phyloP scores from a whole-genome alignment of 2,329 filamentous ascomycete genomes.

The Ascochyta pisi region DNA sequence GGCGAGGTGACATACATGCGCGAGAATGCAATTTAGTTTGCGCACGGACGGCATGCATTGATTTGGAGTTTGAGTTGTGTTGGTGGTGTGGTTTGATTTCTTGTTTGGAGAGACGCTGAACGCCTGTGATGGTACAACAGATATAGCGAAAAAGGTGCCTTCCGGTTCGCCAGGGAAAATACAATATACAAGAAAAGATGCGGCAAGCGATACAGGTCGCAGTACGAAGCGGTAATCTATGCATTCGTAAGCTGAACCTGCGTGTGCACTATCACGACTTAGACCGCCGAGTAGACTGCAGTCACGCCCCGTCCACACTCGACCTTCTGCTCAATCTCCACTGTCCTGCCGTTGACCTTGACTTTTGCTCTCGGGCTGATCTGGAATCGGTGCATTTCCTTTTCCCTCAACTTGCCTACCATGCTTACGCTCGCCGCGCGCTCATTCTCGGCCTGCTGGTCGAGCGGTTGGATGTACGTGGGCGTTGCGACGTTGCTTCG shows the following conservation, averaged over 20 bases:
- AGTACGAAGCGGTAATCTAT: conserved; percentile 14
- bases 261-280: background rate
- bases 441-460: conserved; percentile 64
- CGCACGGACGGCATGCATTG: background rate
- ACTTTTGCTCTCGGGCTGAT: conserved; percentile 79
- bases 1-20: background rate
- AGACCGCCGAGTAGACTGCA: conserved; percentile 75
- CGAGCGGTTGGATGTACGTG: conserved; percentile 78
- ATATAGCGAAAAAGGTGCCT: background rate
- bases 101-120: conserved; percentile 5
- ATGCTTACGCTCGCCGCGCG: conserved; percentile 25
- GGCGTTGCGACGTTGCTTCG: conserved; percentile 80
- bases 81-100: background rate
- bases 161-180: background rate
- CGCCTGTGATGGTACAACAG: conserved; percentile 7
- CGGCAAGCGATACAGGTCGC: background rate
- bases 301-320: conserved; percentile 85
- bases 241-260: background rate
- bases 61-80: too few species aligned
- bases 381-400: conserved; percentile 77
- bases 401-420: conserved; percentile 60
- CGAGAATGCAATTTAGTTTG: background rate
- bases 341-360: conserved; percentile 71
- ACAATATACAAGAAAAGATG: conserved; percentile 7
- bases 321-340: conserved; percentile 82